These are phyloP conservation scores for Lojkania enalia DNA, from an alignment of 2,329 filamentous ascomycete genomes.

Conservation along the genomic window DNA sequence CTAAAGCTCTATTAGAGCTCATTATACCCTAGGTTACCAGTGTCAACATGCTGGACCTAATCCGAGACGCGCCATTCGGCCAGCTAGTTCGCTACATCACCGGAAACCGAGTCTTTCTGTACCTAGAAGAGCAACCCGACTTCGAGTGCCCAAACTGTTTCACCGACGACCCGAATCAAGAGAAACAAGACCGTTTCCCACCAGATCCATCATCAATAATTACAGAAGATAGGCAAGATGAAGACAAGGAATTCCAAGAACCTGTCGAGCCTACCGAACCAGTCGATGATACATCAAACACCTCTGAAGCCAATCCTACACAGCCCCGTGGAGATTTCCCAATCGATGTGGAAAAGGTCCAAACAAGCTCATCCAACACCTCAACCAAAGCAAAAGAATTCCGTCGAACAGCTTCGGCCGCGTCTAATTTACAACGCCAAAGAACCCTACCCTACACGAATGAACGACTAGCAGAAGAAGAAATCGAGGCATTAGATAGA, in stretches of 20 bases:
- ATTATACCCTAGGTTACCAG: neutral
- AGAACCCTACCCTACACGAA: constrained; percentile 23
- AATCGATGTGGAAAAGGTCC: constrained; percentile 6
- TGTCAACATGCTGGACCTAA: constrained; percentile 42
- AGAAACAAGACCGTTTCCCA: neutral
- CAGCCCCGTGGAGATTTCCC: neutral
- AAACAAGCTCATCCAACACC: constrained; percentile 2
- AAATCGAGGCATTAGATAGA: constrained; percentile 34
- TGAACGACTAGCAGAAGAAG: constrained; percentile 46
- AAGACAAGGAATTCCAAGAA: neutral
- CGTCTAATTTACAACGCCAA: constrained; percentile 6
- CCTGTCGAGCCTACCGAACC: neutral
- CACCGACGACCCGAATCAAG: constrained; percentile 1
- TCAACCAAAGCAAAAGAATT: neutral
- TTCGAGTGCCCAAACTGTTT: constrained; percentile 21
- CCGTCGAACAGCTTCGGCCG: constrained; percentile 1
- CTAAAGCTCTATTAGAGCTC: neutral
- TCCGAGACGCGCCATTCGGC: constrained; percentile 53
- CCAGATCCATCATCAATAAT: neutral
- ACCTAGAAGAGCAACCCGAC: constrained; percentile 46
- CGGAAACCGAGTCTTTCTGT: constrained; percentile 48
- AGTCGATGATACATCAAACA: neutral
- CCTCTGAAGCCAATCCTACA: neutral
- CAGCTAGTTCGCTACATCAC: constrained; percentile 51
- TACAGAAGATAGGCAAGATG: constrained; percentile 1